phyloP scores from a whole-genome alignment of 768 basidiomycete genomes.

The Panaeolus papilionaceus region DNA sequence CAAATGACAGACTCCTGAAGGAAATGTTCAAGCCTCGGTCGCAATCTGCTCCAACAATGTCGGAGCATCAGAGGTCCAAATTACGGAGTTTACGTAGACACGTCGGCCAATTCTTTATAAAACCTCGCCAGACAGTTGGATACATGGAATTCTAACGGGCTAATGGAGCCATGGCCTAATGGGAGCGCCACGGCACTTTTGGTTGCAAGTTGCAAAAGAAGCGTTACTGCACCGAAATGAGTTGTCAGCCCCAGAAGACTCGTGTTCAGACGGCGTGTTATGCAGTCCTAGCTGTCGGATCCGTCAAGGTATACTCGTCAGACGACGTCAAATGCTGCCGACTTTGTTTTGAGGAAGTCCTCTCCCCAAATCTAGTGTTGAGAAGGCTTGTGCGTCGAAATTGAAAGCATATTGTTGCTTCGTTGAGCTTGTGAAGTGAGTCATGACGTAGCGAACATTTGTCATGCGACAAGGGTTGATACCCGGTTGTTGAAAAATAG shows the following conservation, averaged over 20 bases:
- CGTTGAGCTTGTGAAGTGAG: not conserved
- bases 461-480: not conserved
- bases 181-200: not conserved
- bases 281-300: conserved; percentile 2
- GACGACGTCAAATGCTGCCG: conserved; percentile 9
- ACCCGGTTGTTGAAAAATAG: not conserved
- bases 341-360: not conserved
- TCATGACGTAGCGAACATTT: not conserved
- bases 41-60: not conserved
- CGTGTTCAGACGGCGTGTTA: not conserved
- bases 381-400: not conserved
- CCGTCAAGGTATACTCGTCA: not conserved
- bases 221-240: not conserved
- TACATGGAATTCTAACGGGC: not conserved
- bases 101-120: not conserved
- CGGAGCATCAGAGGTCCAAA: conserved; percentile 1
- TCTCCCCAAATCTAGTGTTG: not conserved
- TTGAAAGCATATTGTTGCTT: not conserved
- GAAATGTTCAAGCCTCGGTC: not conserved
- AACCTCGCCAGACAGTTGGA: not conserved
- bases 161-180: not conserved
- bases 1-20: not conserved
- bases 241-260: not conserved
- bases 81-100: conserved; percentile 4
- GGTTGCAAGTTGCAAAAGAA: not conserved